phyloP scores from a whole-genome alignment of 495 filamentous ascomycete species.

The Cryomyces minteri region DNA sequence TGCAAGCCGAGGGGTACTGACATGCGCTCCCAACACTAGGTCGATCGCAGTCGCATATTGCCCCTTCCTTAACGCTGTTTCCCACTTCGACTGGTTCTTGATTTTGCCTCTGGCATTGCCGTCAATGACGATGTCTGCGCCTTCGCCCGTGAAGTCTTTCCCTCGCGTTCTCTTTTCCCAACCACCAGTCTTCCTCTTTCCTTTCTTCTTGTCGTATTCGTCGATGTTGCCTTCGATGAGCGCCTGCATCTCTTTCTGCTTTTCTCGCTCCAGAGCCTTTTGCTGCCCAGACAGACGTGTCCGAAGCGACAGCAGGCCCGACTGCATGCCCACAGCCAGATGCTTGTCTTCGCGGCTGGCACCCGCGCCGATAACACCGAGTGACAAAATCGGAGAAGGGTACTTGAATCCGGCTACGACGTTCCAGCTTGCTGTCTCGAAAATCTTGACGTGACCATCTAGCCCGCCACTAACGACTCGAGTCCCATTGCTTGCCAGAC shows the following conservation, averaged over 20 bases:
- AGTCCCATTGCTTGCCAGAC: slow-evolving; percentile 54
- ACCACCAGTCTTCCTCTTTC: slow-evolving; percentile 46
- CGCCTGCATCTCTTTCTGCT: slow-evolving; percentile 71
- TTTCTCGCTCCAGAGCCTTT: slow-evolving; percentile 57
- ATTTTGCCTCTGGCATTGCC: slow-evolving; percentile 36
- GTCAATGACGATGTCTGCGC: slow-evolving; percentile 71
- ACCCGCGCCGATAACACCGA: slow-evolving; percentile 52
- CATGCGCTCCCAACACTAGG: slow-evolving; percentile 38
- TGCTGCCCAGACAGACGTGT: slow-evolving; percentile 72
- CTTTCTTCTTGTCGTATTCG: slow-evolving; percentile 41
- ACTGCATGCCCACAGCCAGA: slow-evolving; percentile 84
- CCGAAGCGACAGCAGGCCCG: slow-evolving; percentile 69
- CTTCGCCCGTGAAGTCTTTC: slow-evolving; percentile 70
- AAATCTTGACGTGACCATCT: slow-evolving; percentile 93
- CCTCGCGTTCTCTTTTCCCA: slow-evolving; percentile 53
- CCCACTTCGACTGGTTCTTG: slow-evolving; percentile 58
- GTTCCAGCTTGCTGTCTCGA: slow-evolving; percentile 82
- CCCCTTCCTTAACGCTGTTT: slow-evolving; percentile 58
- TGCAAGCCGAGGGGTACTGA: slow-evolving; percentile 1
- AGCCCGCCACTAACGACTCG: slow-evolving; percentile 72
- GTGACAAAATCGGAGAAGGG: slow-evolving; percentile 67
- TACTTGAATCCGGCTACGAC: slow-evolving; percentile 86
- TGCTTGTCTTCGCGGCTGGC: slow-evolving; percentile 60
- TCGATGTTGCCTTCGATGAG: slow-evolving; percentile 59
- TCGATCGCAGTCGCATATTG: slow-evolving; percentile 65